Conservation (phyloP, 257 asterid genomes). For the Nicotiana benthamiana region DNA sequence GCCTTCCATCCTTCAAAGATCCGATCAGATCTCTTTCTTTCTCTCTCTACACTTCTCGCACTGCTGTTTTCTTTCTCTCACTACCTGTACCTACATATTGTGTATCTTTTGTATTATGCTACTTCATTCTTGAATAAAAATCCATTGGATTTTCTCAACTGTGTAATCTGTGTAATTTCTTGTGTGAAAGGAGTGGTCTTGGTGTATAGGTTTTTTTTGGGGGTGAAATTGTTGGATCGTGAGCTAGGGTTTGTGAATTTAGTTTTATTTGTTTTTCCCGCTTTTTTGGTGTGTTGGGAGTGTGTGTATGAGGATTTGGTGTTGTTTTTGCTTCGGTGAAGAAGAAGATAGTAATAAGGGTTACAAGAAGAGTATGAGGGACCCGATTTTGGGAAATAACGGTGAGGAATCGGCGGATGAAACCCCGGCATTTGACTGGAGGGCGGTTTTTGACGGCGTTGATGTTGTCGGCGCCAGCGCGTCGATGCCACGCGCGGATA, state of each 20-base stretch:
- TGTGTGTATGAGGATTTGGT: constrained; percentile 82
- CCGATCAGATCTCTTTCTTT: constrained; percentile 39
- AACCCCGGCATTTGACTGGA: constrained; percentile 25
- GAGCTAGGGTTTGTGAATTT: constrained; percentile 40
- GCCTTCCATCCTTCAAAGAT: constrained; percentile 25
- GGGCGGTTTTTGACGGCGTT: constrained; percentile 13
- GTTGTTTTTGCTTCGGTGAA: constrained; percentile 65
- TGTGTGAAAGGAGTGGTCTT: constrained; percentile 13
- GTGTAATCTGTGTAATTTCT: constrained; percentile 1
- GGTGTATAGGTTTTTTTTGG: constrained; percentile 13
- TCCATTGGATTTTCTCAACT: background rate
- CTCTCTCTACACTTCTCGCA: background rate
- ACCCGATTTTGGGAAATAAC: constrained; percentile 35
- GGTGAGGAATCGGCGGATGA: constrained; percentile 44
- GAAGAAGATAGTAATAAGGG: constrained; percentile 23
- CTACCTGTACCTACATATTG: background rate
- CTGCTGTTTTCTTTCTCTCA: constrained; percentile 1
- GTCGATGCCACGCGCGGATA: constrained; percentile 17
- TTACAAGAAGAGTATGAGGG: constrained; percentile 26
- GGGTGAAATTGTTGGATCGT: constrained; percentile 29
- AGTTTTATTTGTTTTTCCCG: background rate
- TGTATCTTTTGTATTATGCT: background rate
- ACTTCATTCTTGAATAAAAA: background rate
- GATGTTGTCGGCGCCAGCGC: constrained; percentile 4
- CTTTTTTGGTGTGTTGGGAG: constrained; percentile 10